Conservation (phyloP, 768 basidiomycete species). For the Pleurotus ostreatus region DNA sequence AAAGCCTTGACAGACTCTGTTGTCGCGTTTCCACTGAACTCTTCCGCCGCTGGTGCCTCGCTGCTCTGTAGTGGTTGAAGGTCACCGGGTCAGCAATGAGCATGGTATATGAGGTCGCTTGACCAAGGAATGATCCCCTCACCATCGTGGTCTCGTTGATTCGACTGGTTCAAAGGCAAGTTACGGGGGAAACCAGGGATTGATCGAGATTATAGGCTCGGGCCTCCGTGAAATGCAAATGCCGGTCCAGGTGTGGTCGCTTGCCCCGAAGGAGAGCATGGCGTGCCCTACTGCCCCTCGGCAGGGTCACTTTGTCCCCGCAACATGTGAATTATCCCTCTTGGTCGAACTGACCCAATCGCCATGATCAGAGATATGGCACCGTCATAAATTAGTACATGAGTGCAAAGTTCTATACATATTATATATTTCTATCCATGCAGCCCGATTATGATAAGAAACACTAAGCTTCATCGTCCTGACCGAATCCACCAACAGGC, state of each 20-base stretch:
- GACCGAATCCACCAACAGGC: constrained; percentile 77
- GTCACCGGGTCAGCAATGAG: neutral
- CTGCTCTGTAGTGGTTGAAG: constrained; percentile 21
- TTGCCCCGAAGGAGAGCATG: neutral
- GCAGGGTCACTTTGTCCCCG: neutral
- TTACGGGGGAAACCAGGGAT: neutral
- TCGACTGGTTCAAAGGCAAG: constrained; percentile 6
- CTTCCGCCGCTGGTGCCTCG: constrained; percentile 31
- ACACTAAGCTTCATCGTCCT: constrained; percentile 41
- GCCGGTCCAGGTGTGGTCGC: neutral
- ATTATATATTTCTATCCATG: neutral
- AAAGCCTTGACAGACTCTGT: constrained; percentile 72
- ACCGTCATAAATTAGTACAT: constrained; percentile 11
- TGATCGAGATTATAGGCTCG: neutral
- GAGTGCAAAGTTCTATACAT: constrained; percentile 9
- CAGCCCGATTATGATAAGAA: neutral
- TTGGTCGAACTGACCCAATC: neutral
- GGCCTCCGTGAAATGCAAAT: constrained; percentile 7
- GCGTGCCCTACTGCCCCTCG: neutral
- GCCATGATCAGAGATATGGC: neutral
- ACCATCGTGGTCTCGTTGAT: constrained; percentile 1
- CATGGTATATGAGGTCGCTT: neutral
- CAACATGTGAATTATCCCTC: neutral
- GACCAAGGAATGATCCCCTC: neutral
- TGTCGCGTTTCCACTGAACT: constrained; percentile 32